phyloP scores from a whole-genome alignment of 345 rosid species.

The Ricinus communis region DNA sequence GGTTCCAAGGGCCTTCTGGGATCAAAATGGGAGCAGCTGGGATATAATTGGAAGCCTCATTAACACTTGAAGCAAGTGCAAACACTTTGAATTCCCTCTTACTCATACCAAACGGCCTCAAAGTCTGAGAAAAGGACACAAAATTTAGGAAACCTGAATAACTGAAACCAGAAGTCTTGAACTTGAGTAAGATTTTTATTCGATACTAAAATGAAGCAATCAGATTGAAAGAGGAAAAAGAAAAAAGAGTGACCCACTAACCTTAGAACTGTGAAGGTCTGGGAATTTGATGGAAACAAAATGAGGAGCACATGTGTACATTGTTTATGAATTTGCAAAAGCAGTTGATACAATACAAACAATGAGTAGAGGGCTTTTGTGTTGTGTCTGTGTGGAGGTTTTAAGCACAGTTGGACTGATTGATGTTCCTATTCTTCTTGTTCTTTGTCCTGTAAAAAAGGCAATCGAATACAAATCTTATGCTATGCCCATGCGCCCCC shows the following conservation, averaged over 20 bases:
- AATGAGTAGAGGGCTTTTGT: no score
- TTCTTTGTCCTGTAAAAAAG: no score
- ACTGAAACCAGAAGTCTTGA: no score
- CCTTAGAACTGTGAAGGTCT: slow-evolving; percentile 39
- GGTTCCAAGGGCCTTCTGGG: slow-evolving; percentile 83
- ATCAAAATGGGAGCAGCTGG: slow-evolving; percentile 85
- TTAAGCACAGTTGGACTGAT: no score
- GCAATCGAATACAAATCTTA: no score
- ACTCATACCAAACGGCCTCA: slow-evolving; percentile 29
- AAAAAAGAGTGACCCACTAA: slow-evolving; percentile 14
- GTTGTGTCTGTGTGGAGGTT: no score
- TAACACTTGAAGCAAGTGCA: slow-evolving; percentile 33
- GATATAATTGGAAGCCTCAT: slow-evolving; percentile 52
- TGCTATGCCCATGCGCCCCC: no score
- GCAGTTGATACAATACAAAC: no score
- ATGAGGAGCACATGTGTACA: slow-evolving; percentile 40
- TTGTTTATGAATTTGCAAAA: slow-evolving; percentile 6
- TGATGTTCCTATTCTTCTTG: no score
- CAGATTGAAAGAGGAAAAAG: not conserved
- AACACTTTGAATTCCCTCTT: slow-evolving; percentile 39
- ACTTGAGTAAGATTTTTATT: not conserved
- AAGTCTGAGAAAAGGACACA: slow-evolving; percentile 25
- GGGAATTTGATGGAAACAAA: slow-evolving; percentile 36
- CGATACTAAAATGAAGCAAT: not conserved
- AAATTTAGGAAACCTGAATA: not conserved